A percentile compares a stretch with the other conserved stretches of the same genome.
These are phyloP conservation scores for Cantharellus cinnabarinus DNA, from an alignment of 768 basidiomycete genomes.

Conservation along the genomic window DNA sequence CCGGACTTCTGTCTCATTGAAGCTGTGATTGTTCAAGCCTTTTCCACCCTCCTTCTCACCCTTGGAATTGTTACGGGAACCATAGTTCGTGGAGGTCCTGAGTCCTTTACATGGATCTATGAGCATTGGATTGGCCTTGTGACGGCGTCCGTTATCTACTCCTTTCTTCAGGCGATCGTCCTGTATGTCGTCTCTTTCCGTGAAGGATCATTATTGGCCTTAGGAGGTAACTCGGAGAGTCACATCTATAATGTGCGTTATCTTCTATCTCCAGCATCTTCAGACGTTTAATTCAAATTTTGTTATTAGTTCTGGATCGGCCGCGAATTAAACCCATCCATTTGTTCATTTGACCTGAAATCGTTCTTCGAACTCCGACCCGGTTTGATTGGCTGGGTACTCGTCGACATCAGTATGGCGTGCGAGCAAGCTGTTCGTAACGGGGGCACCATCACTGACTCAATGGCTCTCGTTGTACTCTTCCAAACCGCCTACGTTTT, in stretches of 20 bases:
- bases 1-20: background rate
- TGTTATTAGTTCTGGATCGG: conserved; percentile 66
- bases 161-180: conserved; percentile 46
- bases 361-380: conserved; percentile 68
- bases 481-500: conserved; percentile 79
- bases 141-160: conserved; percentile 65
- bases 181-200: conserved; percentile 57
- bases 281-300: background rate
- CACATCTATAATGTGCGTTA: conserved; percentile 69
- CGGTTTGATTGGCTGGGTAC: conserved; percentile 77
- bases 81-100: conserved; percentile 53
- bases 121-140: conserved; percentile 80
- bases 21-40: conserved; percentile 28
- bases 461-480: conserved; percentile 70
- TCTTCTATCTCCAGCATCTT: conserved; percentile 1
- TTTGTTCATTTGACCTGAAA: conserved; percentile 58
- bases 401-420: conserved; percentile 76
- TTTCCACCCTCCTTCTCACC: conserved; percentile 68
- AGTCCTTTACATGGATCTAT: conserved; percentile 75
- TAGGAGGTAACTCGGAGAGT: conserved; percentile 83
- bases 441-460: conserved; percentile 49
- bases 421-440: conserved; percentile 76
- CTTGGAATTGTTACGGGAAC: conserved; percentile 50
- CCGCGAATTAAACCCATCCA: conserved; percentile 80
- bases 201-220: conserved; percentile 50